A percentile compares a stretch with the other conserved stretches of the same genome.
phyloP scores from a whole-genome alignment of 139 green algal genomes.

The Haematococcus lacustris region DNA sequence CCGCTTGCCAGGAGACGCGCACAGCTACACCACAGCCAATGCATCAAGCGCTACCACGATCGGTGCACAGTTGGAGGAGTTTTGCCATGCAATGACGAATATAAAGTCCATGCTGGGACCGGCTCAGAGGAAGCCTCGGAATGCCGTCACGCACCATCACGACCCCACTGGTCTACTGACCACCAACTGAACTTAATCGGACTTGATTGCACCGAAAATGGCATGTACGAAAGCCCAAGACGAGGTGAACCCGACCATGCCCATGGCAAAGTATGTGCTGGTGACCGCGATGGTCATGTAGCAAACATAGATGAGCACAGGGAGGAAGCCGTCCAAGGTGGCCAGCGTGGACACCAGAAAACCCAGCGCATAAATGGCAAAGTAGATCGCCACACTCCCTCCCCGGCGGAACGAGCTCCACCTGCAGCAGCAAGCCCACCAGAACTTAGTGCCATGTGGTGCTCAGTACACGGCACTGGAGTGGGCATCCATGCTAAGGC shows the following conservation, averaged over 20 bases:
- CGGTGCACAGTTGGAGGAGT: too few species aligned
- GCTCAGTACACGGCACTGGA: neutral
- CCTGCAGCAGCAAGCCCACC: constrained; percentile 31
- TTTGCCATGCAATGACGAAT: too few species aligned
- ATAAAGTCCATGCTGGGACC: too few species aligned
- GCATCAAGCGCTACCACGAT: too few species aligned
- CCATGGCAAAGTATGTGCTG: constrained; percentile 74
- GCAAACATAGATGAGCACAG: constrained; percentile 75
- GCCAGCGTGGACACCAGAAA: constrained; percentile 70
- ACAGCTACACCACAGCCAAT: too few species aligned
- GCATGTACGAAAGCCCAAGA: constrained; percentile 40
- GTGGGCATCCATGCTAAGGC: neutral
- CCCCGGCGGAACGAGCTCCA: constrained; percentile 83
- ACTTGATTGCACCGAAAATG: constrained; percentile 57
- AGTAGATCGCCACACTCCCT: constrained; percentile 63
- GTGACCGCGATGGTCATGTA: constrained; percentile 80
- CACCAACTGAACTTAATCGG: constrained; percentile 36
- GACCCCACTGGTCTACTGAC: too few species aligned
- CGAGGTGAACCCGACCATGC: constrained; percentile 70
- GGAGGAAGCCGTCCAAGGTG: constrained; percentile 60
- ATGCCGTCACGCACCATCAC: too few species aligned
- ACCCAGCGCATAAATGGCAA: constrained; percentile 49
- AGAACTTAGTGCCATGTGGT: neutral
- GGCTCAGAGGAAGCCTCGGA: too few species aligned
- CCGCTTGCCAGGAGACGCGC: too few species aligned